Conservation (phyloP, 2,329 filamentous ascomycete species). For the Pseudogymnoascus pannorum region DNA sequence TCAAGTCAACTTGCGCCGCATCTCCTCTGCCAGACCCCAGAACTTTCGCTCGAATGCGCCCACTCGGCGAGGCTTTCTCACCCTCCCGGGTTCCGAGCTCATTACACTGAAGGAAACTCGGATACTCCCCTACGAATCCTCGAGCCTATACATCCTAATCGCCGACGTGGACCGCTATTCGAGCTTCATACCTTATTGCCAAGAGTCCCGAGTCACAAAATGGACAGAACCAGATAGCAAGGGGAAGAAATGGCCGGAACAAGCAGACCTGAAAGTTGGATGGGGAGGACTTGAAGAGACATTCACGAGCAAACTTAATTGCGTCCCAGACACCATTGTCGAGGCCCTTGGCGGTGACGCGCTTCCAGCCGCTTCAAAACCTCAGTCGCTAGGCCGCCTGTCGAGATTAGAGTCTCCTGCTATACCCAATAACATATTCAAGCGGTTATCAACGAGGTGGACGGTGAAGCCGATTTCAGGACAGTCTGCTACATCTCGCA, state of each 20-base stretch:
- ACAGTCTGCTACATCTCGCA: slow-evolving; percentile 27
- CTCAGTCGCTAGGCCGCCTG: slow-evolving; percentile 37
- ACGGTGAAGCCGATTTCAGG: slow-evolving; percentile 45
- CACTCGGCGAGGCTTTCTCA: slow-evolving; percentile 37
- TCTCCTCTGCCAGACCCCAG: background rate
- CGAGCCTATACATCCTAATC: slow-evolving; percentile 73
- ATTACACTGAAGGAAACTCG: slow-evolving; percentile 68
- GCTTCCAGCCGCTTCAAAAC: background rate
- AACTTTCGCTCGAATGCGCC: background rate
- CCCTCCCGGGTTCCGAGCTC: slow-evolving; percentile 30
- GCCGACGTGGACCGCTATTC: slow-evolving; percentile 81
- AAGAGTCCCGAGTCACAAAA: slow-evolving; percentile 65
- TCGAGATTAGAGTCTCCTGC: slow-evolving; percentile 28
- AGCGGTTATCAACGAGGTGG: slow-evolving; percentile 64
- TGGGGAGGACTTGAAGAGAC: slow-evolving; percentile 78
- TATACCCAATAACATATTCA: slow-evolving; percentile 50
- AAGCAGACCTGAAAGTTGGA: slow-evolving; percentile 74
- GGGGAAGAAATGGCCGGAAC: slow-evolving; percentile 54
- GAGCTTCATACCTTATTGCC: slow-evolving; percentile 87
- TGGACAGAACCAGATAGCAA: slow-evolving; percentile 53
- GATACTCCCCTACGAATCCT: slow-evolving; percentile 65
- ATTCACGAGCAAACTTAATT: slow-evolving; percentile 74
- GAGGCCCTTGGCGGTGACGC: slow-evolving; percentile 66
- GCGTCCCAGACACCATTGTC: slow-evolving; percentile 63
- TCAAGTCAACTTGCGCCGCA: background rate